Conservation (phyloP, 345 rosid species). For the Gossypium arboreum region DNA sequence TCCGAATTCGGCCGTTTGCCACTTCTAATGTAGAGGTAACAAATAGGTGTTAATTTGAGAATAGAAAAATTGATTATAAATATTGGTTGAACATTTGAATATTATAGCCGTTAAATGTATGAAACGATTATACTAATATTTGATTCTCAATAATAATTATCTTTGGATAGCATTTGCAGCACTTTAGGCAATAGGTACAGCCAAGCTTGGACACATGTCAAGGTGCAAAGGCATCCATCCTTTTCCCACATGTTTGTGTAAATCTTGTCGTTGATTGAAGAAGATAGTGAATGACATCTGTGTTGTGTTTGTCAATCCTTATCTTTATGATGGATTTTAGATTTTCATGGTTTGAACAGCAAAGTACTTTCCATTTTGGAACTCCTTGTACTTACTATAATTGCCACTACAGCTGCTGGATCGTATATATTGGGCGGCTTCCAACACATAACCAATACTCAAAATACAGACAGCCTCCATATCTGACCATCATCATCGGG, state of each 20-base stretch:
- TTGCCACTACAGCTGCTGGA: slow-evolving; percentile 15
- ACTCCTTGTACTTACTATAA: slow-evolving; percentile 10
- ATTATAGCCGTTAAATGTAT: too few species aligned
- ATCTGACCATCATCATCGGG: slow-evolving; percentile 10
- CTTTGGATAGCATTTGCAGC: not conserved
- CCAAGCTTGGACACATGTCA: slow-evolving; percentile 25
- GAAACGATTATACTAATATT: not conserved
- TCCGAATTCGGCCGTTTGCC: too few species aligned
- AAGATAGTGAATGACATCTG: not conserved
- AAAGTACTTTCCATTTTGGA: slow-evolving; percentile 19
- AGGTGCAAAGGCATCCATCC: not conserved
- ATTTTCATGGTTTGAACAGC: slow-evolving; percentile 16
- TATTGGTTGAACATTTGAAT: too few species aligned
- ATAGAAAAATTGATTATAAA: too few species aligned
- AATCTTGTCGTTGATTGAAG: slow-evolving; percentile 16
- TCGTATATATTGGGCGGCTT: not conserved
- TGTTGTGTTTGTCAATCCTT: slow-evolving; percentile 21
- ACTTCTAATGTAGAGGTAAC: too few species aligned
- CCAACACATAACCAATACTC: not conserved
- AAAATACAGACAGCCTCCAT: slow-evolving; percentile 13
- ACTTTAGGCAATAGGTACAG: not conserved
- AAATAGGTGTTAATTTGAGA: too few species aligned
- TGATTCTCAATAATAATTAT: slow-evolving; percentile 13
- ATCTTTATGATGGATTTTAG: slow-evolving; percentile 22
- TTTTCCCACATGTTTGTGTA: slow-evolving; percentile 15